These are phyloP conservation scores for Cynara cardunculus DNA, from an alignment of 129 eudicot genomes.

Conservation along the genomic window DNA sequence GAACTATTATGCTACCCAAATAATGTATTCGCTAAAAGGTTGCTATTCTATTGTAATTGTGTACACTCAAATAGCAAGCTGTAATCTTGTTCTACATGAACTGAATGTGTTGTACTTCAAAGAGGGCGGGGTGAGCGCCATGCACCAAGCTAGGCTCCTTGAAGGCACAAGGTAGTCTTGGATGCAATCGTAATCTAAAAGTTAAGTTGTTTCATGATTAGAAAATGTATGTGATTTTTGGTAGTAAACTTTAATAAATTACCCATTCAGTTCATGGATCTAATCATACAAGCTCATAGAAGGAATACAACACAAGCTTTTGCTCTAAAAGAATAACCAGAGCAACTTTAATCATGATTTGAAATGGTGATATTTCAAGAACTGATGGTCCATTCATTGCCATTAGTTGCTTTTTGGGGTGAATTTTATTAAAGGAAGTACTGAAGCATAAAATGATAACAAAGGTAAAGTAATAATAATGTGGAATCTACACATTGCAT, in stretches of 20 bases:
- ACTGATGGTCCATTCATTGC: conserved; percentile 45
- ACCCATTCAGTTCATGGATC: conserved; percentile 18
- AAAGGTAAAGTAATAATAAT: conserved; percentile 43
- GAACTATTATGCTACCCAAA: not conserved
- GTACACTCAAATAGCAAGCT: conserved; percentile 15
- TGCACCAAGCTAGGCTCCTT: not conserved
- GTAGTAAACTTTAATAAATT: conserved; percentile 15
- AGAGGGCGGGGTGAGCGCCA: not conserved
- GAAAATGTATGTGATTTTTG: conserved; percentile 19
- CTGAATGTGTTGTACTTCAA: not conserved
- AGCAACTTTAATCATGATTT: conserved; percentile 37
- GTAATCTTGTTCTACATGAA: not conserved
- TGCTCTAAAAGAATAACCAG: conserved; percentile 38
- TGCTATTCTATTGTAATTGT: conserved; percentile 6
- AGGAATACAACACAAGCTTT: conserved; percentile 35
- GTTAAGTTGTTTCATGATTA: conserved; percentile 11
- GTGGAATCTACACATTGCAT: conserved; percentile 50
- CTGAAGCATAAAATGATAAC: conserved; percentile 47
- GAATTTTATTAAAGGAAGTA: conserved; percentile 40
- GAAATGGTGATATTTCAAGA: conserved; percentile 40
- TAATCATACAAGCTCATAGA: conserved; percentile 26
- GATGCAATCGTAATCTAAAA: not conserved
- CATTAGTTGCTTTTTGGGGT: conserved; percentile 41
- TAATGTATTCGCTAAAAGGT: conserved; percentile 7
- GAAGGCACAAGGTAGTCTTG: not conserved